Base-by-base conservation (phyloP, 148 eudicot genomes). In the Cornus suecica region DNA sequence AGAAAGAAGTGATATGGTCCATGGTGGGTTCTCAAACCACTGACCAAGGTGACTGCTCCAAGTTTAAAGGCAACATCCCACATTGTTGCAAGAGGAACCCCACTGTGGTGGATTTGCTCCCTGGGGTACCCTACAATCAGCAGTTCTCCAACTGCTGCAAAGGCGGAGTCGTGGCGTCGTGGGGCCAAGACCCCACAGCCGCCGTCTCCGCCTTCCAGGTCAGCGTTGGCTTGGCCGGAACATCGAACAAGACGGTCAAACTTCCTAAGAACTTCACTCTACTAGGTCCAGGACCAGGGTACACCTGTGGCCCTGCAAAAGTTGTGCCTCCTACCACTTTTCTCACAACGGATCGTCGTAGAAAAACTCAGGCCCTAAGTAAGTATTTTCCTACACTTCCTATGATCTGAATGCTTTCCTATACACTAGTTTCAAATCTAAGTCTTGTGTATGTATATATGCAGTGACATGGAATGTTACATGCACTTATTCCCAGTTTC, bases 381-480 rank as follows among this genome's bases (percentile, higher is more conserved):
- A 86, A 87, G 93, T 68, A 10, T 34, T 15, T 6, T 29, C 56
- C 30, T 15, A 2, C 2, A 37, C 6, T 4, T 37, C 9, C 42
- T 37, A 37, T 37, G 8, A 37, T 37, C 42, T 37, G 42, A 32
- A 32, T 28, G 26, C 74, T 70, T n/a, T 64, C 52, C 30, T 26
- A 11, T 45, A 25, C 7, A n/a, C 34, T 22, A 23, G 71, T 30
- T 76, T 54, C 9, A 24, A 26, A 58, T 58, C 1, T 58, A n/a
- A 37, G 22, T 58, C 6, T 58, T 58, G 24, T 58, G n/a, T 58
- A 10, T 58, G 62, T 22, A 58, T 54, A 11, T 11, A 5, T 80
- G 83, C 89, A 94, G 97, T 94, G 99, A 92, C 99, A 72, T 94
- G 99, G 99, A 94, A 92, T 68, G 90, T 90, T 68, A 94, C 97